Conservation (phyloP, 192 early-diverging fungal genomes). For the Kickxella alabastrina region DNA sequence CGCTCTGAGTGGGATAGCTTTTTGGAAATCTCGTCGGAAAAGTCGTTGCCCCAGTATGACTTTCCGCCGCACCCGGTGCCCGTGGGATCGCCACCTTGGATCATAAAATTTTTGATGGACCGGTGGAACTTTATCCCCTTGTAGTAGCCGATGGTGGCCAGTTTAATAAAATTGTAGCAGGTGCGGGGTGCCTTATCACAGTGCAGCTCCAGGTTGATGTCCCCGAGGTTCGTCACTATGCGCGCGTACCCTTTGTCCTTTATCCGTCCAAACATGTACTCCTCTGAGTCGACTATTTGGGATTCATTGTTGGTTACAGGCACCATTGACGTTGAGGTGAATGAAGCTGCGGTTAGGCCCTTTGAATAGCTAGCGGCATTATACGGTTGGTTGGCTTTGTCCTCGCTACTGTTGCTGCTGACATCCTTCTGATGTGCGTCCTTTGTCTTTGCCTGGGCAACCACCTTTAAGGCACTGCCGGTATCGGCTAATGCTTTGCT, state of each 20-base stretch:
- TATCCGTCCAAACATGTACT: conserved; percentile 84
- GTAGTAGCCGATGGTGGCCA: conserved; percentile 74
- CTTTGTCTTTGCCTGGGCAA: conserved; percentile 6
- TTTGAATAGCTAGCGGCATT: conserved; percentile 81
- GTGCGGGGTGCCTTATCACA: conserved; percentile 69
- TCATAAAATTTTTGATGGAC: too few species aligned
- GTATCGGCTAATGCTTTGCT: conserved; percentile 3
- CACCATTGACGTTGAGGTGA: conserved; percentile 83
- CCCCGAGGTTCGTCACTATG: conserved; percentile 69
- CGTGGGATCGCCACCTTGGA: conserved; percentile 97
- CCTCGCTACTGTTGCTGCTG: too few species aligned
- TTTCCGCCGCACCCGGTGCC: conserved; percentile 88
- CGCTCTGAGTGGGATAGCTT: conserved; percentile 72
- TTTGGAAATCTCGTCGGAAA: conserved; percentile 66
- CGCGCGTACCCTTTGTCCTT: conserved; percentile 75
- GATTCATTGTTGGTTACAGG: conserved; percentile 68
- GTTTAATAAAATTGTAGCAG: conserved; percentile 89
- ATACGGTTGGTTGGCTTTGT: conserved; percentile 56
- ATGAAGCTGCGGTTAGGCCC: conserved; percentile 69
- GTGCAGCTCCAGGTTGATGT: conserved; percentile 29
- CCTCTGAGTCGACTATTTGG: conserved; percentile 72
- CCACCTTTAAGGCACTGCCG: too few species aligned
- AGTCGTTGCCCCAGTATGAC: conserved; percentile 61
- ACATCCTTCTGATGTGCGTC: too few species aligned
- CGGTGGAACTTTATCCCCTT: conserved; percentile 80